A percentile compares a stretch with the other conserved stretches of the same genome.
Conservation (phyloP, 345 rosid genomes). For the Nasturtium officinale region DNA sequence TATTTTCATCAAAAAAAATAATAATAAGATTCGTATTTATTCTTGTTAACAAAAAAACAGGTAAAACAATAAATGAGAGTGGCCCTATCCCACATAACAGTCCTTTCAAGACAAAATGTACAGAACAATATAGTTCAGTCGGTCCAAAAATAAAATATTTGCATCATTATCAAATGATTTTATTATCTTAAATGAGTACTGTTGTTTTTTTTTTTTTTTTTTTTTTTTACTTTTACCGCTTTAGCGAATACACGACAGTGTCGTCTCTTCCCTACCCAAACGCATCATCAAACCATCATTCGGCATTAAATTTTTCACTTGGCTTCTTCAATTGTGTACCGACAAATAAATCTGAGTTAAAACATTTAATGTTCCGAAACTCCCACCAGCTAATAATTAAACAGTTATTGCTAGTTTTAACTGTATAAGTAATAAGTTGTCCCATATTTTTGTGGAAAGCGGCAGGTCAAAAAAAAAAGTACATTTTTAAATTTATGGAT, state of each 20-base stretch:
- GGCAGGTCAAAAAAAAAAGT: not conserved
- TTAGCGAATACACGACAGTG: not conserved
- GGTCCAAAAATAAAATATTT: not conserved
- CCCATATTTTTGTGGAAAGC: not conserved
- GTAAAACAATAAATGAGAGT: slow-evolving; percentile 36
- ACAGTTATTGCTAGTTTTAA: slow-evolving; percentile 20
- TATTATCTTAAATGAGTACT: not conserved
- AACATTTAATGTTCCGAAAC: slow-evolving; percentile 35
- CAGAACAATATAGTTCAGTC: not conserved
- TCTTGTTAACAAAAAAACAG: not conserved
- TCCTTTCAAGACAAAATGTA: not conserved
- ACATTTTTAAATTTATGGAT: not conserved
- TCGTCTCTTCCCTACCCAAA: slow-evolving; percentile 12
- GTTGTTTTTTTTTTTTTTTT: not conserved
- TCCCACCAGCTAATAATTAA: slow-evolving; percentile 28
- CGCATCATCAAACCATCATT: slow-evolving; percentile 34
- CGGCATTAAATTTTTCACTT: slow-evolving; percentile 28
- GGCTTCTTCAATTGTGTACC: slow-evolving; percentile 26
- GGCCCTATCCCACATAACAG: slow-evolving; percentile 35
- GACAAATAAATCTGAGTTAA: slow-evolving; percentile 33
- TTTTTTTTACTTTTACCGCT: slow-evolving; percentile 14
- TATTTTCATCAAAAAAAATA: not conserved
- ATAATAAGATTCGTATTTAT: not conserved
- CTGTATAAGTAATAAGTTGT: not conserved
- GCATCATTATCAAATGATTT: slow-evolving; percentile 40